Evolutionary conservation across 1,284 basidiomycete genomes (phyloP).

Genomic region (Trichosporon inkin): DNA sequence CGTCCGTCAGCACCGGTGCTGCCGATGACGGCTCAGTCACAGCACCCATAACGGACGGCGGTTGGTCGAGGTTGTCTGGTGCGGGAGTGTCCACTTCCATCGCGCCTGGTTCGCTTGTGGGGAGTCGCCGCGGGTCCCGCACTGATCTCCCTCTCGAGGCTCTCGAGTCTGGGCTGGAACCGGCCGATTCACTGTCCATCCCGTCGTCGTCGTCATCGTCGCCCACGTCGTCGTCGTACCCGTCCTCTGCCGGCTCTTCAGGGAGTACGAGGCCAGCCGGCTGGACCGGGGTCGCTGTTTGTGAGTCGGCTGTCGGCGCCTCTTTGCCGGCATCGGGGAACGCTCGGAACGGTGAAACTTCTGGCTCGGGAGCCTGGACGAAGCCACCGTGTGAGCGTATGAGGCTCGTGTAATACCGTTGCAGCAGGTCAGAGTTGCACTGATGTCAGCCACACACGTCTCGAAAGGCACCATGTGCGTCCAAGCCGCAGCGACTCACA

Average conservation of each 20-base stretch:
- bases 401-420: constrained; percentile 51
- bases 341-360: constrained; percentile 35
- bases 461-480: not conserved
- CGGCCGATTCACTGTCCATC: constrained; percentile 9
- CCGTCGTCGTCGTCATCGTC: constrained; percentile 12
- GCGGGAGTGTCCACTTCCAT: constrained; percentile 22
- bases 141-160: not conserved
- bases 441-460: constrained; percentile 23
- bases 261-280: not conserved
- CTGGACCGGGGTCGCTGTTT: constrained; percentile 12
- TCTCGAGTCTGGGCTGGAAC: not conserved
- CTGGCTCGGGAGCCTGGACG: constrained; percentile 39
- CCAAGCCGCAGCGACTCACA: constrained; percentile 57
- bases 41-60: not conserved
- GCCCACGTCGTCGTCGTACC: constrained; percentile 8
- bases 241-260: constrained; percentile 11
- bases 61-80: not conserved
- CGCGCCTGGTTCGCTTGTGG: constrained; percentile 1
- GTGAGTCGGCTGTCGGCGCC: constrained; percentile 5
- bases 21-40: not conserved
- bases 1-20: not conserved
- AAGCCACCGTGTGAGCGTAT: constrained; percentile 49
- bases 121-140: not conserved
- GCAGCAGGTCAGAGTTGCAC: constrained; percentile 49
- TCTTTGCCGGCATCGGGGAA: constrained; percentile 32